phyloP scores from a whole-genome alignment of 1,139 yeast genomes.

The Suhomyces guaymorum region DNA sequence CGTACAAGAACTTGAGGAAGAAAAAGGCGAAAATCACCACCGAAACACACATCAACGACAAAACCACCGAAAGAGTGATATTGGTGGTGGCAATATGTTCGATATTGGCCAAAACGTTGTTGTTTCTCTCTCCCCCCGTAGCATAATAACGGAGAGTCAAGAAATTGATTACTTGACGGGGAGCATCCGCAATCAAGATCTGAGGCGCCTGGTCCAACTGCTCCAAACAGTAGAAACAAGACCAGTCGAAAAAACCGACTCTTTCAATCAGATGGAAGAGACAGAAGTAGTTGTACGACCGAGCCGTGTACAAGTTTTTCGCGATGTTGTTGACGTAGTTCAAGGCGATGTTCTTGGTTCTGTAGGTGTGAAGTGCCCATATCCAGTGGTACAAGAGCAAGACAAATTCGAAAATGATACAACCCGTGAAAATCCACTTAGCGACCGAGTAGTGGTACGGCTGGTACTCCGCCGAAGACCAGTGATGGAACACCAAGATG shows the following conservation, averaged over 20 bases:
- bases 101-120: constrained; percentile 54
- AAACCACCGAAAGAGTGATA: constrained; percentile 63
- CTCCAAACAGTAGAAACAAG: constrained; percentile 66
- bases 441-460: constrained; percentile 59
- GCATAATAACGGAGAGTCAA: constrained; percentile 63
- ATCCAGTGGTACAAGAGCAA: constrained; percentile 59
- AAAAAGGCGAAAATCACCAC: constrained; percentile 74
- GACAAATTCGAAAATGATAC: constrained; percentile 73
- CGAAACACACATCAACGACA: constrained; percentile 76
- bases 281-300: constrained; percentile 66
- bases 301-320: constrained; percentile 55
- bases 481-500: constrained; percentile 70
- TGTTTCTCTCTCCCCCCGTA: constrained; percentile 45
- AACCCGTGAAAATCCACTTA: constrained; percentile 81
- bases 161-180: constrained; percentile 85
- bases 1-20: constrained; percentile 59
- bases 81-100: constrained; percentile 59
- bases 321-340: constrained; percentile 72
- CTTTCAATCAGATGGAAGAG: constrained; percentile 68
- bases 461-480: constrained; percentile 64
- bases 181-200: constrained; percentile 74
- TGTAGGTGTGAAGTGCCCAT: constrained; percentile 59
- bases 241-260: constrained; percentile 66
- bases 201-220: constrained; percentile 67
- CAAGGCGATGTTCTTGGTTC: constrained; percentile 65